A percentile compares a stretch with the other conserved stretches of the same genome.
These are phyloP conservation scores for Leccinum boreale DNA, from an alignment of 768 basidiomycete genomes.

Conservation along the genomic window DNA sequence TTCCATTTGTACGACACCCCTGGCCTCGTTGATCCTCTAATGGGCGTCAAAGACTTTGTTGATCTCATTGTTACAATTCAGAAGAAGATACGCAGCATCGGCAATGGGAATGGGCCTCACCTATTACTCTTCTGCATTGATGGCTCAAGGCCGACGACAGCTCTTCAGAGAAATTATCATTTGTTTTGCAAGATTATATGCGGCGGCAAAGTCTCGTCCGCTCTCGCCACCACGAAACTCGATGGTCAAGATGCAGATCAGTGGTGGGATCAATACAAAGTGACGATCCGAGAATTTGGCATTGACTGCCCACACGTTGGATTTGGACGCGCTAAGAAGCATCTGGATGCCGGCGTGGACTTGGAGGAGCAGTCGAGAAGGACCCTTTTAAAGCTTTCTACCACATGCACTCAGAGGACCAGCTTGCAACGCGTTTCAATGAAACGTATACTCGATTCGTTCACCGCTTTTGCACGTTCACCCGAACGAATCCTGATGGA, in stretches of 20 bases:
- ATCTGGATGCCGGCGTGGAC: slow-evolving; percentile 12
- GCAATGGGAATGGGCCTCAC: slow-evolving; percentile 24
- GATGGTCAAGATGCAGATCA: slow-evolving; percentile 23
- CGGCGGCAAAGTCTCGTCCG: slow-evolving; percentile 24
- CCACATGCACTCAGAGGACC: slow-evolving; percentile 2
- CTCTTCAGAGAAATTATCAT: slow-evolving; percentile 25
- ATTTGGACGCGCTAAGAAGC: slow-evolving; percentile 28
- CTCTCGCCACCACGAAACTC: slow-evolving; percentile 31
- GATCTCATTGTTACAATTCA: slow-evolving; percentile 24
- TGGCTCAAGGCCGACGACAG: slow-evolving; percentile 22
- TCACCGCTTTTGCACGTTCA: slow-evolving; percentile 9
- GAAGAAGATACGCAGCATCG: slow-evolving; percentile 31
- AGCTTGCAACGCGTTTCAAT: slow-evolving; percentile 9
- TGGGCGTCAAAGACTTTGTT: slow-evolving; percentile 16
- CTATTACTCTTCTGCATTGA: slow-evolving; percentile 32
- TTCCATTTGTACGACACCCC: slow-evolving; percentile 33
- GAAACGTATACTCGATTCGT: slow-evolving; percentile 3
- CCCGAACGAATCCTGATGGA: slow-evolving; percentile 11
- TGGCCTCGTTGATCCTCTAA: slow-evolving; percentile 29
- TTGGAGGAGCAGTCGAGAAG: slow-evolving; percentile 26
- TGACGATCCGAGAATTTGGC: slow-evolving; percentile 10
- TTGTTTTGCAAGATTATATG: slow-evolving; percentile 29
- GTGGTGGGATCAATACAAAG: slow-evolving; percentile 35
- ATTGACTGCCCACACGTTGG: slow-evolving; percentile 29
- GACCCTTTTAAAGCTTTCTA: slow-evolving; percentile 21